Conservation (phyloP, 2,329 filamentous ascomycete genomes). For the Colletotrichum somersetense region DNA sequence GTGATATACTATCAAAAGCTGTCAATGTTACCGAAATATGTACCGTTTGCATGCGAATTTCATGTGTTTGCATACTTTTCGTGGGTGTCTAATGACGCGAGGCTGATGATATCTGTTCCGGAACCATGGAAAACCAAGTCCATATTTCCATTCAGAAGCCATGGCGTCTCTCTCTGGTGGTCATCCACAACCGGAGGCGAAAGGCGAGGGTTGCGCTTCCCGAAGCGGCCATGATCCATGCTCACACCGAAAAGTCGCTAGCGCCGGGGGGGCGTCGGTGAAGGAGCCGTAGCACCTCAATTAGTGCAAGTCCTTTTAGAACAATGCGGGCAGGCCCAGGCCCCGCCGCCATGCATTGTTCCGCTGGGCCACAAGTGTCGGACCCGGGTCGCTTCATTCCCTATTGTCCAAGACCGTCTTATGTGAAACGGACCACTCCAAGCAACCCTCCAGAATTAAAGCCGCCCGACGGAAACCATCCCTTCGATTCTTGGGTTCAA, state of each 20-base stretch:
- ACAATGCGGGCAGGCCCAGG: conserved; percentile 37
- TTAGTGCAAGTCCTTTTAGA: conserved; percentile 41
- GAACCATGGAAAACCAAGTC: too few relatives aligned
- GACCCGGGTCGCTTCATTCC: conserved; percentile 33
- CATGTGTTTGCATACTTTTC: neutral
- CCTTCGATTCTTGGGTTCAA: neutral
- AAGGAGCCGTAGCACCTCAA: conserved; percentile 31
- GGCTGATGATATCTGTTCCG: too few relatives aligned
- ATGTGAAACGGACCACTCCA: conserved; percentile 41
- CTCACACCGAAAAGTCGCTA: conserved; percentile 33
- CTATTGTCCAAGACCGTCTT: conserved; percentile 38
- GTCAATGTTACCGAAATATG: conserved; percentile 17
- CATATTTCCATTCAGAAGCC: neutral
- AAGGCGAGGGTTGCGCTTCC: conserved; percentile 8
- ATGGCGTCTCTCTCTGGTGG: neutral
- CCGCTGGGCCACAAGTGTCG: conserved; percentile 38
- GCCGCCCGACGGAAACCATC: conserved; percentile 29
- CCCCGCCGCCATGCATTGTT: conserved; percentile 33
- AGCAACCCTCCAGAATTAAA: conserved; percentile 31
- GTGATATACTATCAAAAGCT: conserved; percentile 29
- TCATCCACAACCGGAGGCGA: neutral
- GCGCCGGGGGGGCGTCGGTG: conserved; percentile 33
- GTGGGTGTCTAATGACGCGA: neutral
- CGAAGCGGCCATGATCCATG: conserved; percentile 16
- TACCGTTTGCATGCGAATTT: conserved; percentile 1